Evolutionary conservation across 2,329 filamentous ascomycete genomes (phyloP).

Genomic region (Alternaria dauci): DNA sequence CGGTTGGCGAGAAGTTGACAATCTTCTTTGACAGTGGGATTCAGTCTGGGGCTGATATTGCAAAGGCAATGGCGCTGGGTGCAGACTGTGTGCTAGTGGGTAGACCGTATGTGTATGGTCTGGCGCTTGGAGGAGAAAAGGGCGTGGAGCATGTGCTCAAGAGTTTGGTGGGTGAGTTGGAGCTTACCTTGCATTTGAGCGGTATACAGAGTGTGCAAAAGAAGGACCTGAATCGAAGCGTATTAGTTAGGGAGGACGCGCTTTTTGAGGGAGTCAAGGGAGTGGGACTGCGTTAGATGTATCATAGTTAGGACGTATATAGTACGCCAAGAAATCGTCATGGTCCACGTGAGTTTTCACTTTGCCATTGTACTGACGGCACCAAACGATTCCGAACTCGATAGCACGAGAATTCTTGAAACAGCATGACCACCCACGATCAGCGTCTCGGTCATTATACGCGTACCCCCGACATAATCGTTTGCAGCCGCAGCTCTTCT

Average conservation of each 20-base stretch:
- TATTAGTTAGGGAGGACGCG: constrained; percentile 33
- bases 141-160: constrained; percentile 58
- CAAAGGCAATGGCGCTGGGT: constrained; percentile 63
- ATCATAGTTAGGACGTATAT: neutral
- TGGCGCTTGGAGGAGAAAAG: constrained; percentile 63
- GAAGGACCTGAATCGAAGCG: constrained; percentile 29
- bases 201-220: constrained; percentile 33
- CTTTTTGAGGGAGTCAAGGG: constrained; percentile 30
- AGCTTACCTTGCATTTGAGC: constrained; percentile 36
- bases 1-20: constrained; percentile 33
- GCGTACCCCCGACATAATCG: neutral
- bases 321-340: too few relatives aligned
- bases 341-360: too few relatives aligned
- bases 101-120: constrained; percentile 64
- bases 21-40: constrained; percentile 63
- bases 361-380: too few relatives aligned
- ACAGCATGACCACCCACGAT: too few relatives aligned
- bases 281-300: constrained; percentile 20
- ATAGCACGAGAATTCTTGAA: too few relatives aligned
- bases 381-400: too few relatives aligned
- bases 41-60: constrained; percentile 59
- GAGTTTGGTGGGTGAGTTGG: constrained; percentile 30
- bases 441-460: too few relatives aligned
- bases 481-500: neutral
- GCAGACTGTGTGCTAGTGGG: constrained; percentile 35